These are phyloP conservation scores for Melastoma candidum DNA, from an alignment of 441 rosid species.

Conservation along the genomic window DNA sequence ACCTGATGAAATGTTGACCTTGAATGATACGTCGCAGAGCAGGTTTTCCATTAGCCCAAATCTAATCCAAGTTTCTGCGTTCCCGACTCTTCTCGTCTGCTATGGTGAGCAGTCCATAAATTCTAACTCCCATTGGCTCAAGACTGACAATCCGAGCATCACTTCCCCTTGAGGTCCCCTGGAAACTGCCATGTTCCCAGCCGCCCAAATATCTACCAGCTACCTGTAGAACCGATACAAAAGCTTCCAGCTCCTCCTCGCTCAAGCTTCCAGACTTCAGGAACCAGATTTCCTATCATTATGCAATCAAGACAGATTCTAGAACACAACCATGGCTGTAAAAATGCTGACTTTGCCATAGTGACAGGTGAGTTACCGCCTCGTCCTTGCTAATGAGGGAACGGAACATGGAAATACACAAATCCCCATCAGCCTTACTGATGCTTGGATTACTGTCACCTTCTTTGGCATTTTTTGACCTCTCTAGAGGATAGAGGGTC, in stretches of 20 bases:
- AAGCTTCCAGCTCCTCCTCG: slow-evolving; percentile 65
- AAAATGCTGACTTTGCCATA: background rate
- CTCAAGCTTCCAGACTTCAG: slow-evolving; percentile 76
- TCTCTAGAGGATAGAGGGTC: slow-evolving; percentile 46
- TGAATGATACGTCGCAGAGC: background rate
- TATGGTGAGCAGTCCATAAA: slow-evolving; percentile 58
- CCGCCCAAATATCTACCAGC: slow-evolving; percentile 47
- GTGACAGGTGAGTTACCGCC: slow-evolving; percentile 34
- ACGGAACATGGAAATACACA: slow-evolving; percentile 68
- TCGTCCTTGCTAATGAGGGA: slow-evolving; percentile 65
- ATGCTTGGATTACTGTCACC: slow-evolving; percentile 23
- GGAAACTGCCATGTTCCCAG: slow-evolving; percentile 21
- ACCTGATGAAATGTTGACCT: background rate
- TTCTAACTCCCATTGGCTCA: slow-evolving; percentile 81
- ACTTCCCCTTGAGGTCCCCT: slow-evolving; percentile 35
- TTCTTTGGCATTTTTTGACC: slow-evolving; percentile 28
- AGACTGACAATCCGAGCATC: slow-evolving; percentile 34
- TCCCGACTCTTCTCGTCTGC: slow-evolving; percentile 25
- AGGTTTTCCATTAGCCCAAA: slow-evolving; percentile 17
- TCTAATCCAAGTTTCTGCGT: slow-evolving; percentile 35
- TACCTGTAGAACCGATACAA: slow-evolving; percentile 61
- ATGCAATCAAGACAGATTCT: no score
- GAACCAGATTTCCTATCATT: slow-evolving; percentile 79
- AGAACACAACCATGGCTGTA: no score
- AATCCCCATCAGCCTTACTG: slow-evolving; percentile 31